Base-by-base conservation (phyloP, 2,329 filamentous ascomycete species). In the Sporothrix schenckii region DNA sequence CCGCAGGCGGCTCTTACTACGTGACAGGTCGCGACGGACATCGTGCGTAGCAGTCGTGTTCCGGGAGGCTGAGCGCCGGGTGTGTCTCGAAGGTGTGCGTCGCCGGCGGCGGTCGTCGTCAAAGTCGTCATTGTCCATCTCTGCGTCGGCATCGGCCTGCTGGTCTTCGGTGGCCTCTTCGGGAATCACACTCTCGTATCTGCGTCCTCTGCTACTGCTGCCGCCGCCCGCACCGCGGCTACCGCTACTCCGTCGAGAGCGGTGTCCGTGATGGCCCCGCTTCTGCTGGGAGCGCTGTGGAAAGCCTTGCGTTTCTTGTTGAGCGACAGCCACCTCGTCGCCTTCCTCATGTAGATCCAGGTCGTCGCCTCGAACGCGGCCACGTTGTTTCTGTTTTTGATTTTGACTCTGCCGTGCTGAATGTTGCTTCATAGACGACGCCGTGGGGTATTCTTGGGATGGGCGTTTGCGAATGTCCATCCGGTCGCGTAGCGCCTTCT, bases 61-160 rank as follows among this genome's bases (percentile, higher is more conserved):
- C 7, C 74, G 74, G 11, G 77, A 76, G 2, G 66, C 71, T 1
- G 78, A 78, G 19, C 75, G 75, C 34, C 72, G 70, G 49, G 69
- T 69, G 66, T 72, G 74, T 27, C 61, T 53, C 10, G 74, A 70
- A 30, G 70, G 70, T 1, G 74, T 73, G 13, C 50, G 68, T 7
- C 65, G 47, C 11, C 68, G 69, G 30, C 69, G 56, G 60, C 69
- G 69, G 7, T 68, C 69, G 2, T 73, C 71, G 7, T 72, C 68
- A 13, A 53, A 39, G 14, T 67, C 60, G 47, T 68, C 72, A 13
- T 66, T 19, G 34, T 70, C 69, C 54, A 72, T 67, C 7, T 71
- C 70, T n/a, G 66, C 44, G 47, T 72, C 44, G 5, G 50, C 63
- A 34, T 69, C 66, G 7, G 58, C 58, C 44, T 56, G 71, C 16